Conservation (phyloP, 192 early-diverging fungal genomes). For the Umbelopsis sp. region DNA sequence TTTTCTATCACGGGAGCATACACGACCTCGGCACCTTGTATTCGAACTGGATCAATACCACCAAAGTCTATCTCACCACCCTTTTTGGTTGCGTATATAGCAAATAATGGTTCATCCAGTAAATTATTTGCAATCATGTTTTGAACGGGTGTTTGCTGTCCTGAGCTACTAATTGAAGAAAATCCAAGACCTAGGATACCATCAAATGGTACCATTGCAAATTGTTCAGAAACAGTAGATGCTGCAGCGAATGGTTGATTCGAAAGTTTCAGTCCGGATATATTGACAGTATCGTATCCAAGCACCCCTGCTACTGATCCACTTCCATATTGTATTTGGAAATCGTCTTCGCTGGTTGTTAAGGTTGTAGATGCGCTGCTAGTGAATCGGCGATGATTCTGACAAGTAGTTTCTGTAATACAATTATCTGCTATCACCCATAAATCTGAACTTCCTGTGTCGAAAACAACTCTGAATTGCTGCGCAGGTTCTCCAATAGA, state of each 20-base stretch:
- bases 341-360: background rate
- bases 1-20: conserved; percentile 53
- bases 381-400: conserved; percentile 31
- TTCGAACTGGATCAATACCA: conserved; percentile 50
- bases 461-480: conserved; percentile 69
- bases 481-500: conserved; percentile 65
- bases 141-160: conserved; percentile 15
- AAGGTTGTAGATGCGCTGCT: conserved; percentile 22
- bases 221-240: conserved; percentile 18
- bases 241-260: conserved; percentile 19
- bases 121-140: conserved; percentile 21
- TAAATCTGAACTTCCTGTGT: conserved; percentile 73
- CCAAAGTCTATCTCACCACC: conserved; percentile 44
- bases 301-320: conserved; percentile 21
- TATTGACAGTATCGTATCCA: conserved; percentile 21
- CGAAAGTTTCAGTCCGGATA: conserved; percentile 14
- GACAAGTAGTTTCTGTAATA: conserved; percentile 18
- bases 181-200: conserved; percentile 31
- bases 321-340: conserved; percentile 29
- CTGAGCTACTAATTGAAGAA: conserved; percentile 9
- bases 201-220: conserved; percentile 27
- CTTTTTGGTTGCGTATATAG: conserved; percentile 19
- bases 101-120: conserved; percentile 24
- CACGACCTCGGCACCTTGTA: conserved; percentile 46
- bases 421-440: conserved; percentile 59